These are phyloP conservation scores for Yarrowia divulgata DNA, from an alignment of 805 yeast genomes.

Conservation along the genomic window DNA sequence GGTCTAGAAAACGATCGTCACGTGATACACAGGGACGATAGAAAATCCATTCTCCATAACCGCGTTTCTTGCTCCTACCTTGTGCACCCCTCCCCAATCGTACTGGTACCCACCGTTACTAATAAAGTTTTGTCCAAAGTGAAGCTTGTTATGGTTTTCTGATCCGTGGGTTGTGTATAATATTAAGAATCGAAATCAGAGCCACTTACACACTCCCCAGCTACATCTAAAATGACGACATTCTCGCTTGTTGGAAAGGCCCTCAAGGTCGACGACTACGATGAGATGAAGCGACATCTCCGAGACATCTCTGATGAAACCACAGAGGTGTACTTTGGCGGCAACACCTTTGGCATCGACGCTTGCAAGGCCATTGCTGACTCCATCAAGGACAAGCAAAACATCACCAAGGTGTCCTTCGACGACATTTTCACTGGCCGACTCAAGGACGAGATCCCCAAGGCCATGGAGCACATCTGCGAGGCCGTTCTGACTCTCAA, in stretches of 20 bases:
- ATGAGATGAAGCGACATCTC: constrained; percentile 75
- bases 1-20: neutral
- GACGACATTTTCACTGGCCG: constrained; percentile 96
- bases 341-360: constrained; percentile 93
- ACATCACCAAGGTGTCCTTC: constrained; percentile 50
- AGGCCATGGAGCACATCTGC: constrained; percentile 73
- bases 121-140: neutral
- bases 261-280: constrained; percentile 72
- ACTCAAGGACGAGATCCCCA: constrained; percentile 91
- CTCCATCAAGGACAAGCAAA: constrained; percentile 53
- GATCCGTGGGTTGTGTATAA: neutral
- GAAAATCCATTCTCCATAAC: no score
- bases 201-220: neutral
- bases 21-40: no score
- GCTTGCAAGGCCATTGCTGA: constrained; percentile 78
- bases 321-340: constrained; percentile 79
- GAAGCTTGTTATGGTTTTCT: constrained; percentile 17
- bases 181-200: neutral
- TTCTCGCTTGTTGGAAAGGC: constrained; percentile 75
- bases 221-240: constrained; percentile 25
- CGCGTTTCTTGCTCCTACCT: no score
- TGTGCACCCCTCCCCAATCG: neutral
- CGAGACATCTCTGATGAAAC: constrained; percentile 58
- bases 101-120: constrained; percentile 10
- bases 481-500: constrained; percentile 75